Conservation (phyloP, 495 filamentous ascomycete genomes). For the Margaritispora aquatica region DNA sequence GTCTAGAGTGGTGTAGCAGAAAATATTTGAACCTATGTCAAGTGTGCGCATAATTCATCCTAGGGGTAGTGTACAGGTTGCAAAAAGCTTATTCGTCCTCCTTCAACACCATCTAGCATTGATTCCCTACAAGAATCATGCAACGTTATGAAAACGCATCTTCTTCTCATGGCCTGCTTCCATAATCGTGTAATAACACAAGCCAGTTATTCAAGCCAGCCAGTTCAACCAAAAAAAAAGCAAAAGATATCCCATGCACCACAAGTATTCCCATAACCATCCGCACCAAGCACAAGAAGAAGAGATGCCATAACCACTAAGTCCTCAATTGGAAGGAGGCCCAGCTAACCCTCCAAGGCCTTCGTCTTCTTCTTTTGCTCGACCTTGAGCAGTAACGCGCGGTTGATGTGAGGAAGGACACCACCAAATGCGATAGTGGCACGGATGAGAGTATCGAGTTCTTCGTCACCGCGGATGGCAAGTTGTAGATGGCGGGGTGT, state of each 20-base stretch:
- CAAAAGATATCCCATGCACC: background rate
- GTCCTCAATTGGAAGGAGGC: background rate
- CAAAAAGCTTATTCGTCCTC: background rate
- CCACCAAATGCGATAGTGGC: conserved; percentile 98
- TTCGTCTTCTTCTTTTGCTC: conserved; percentile 99
- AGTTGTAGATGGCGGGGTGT: conserved; percentile 97
- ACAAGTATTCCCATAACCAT: background rate
- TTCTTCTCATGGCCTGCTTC: background rate
- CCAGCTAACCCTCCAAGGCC: conserved; percentile 46
- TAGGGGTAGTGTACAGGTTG: background rate
- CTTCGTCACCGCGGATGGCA: conserved; percentile 97
- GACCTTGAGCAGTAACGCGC: conserved; percentile 93
- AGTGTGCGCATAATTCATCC: background rate
- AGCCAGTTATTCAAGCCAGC: background rate
- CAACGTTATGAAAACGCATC: background rate
- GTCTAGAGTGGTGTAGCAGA: no score
- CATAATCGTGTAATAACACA: background rate
- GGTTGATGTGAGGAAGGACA: conserved; percentile 98
- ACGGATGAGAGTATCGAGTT: conserved; percentile 93
- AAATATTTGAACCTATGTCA: no score
- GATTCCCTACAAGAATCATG: background rate
- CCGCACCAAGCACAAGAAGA: background rate
- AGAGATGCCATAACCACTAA: background rate
- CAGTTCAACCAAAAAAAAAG: background rate
- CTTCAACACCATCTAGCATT: background rate